Base-by-base conservation (phyloP, 768 basidiomycete species). In the Suillus cothurnatus region DNA sequence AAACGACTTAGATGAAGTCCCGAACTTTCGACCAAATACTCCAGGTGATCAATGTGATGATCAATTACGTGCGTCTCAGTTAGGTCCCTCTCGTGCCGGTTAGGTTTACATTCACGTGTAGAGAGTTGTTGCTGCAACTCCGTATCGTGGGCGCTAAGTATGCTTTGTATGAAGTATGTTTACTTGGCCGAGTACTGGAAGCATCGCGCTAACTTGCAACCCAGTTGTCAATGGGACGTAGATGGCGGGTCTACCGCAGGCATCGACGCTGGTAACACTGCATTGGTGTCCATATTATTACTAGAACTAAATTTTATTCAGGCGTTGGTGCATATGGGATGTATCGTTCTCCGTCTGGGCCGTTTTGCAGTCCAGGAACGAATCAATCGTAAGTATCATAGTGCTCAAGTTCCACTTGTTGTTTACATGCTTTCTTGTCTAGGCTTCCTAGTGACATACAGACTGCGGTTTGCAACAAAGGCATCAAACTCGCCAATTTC, bases 61-160 rank as follows among this genome's bases (percentile, higher is more conserved):
- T 34, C 71, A 75, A 65, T 55, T 73, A 7, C 59, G 73, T 74
- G 47, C 26, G 67, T 47, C 21, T 31, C 12, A 58, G n/a, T 47
- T 31, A 23, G 11, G 31, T 34, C 34, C 26, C 43, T 47, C 47
- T 6, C 28, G 32, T 36, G 6, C 39, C 28, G 4, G 15, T 53
- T 31, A 39, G 15, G 49, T 17, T 41, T 56, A 26, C 47, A 21
- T 47, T 14, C 11, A 53, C 50, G 38, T 7, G 3, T 21, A 74
- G 73, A 63, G 52, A 64, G 68, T 28, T 73, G 73, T 43, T 74
- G 74, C 49, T 74, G 74, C 38, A 74, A 74, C 50, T 73, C 73
- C 6, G 65, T 74, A 28, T 70, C 74, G 7, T 74, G 67, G 61
- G 68, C 68, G 32, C 50, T 74, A 41, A 72, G 71, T 55, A 74